phyloP scores from a whole-genome alignment of 1,139 yeast species.

The Zhuliangozyma blackwelliae region DNA sequence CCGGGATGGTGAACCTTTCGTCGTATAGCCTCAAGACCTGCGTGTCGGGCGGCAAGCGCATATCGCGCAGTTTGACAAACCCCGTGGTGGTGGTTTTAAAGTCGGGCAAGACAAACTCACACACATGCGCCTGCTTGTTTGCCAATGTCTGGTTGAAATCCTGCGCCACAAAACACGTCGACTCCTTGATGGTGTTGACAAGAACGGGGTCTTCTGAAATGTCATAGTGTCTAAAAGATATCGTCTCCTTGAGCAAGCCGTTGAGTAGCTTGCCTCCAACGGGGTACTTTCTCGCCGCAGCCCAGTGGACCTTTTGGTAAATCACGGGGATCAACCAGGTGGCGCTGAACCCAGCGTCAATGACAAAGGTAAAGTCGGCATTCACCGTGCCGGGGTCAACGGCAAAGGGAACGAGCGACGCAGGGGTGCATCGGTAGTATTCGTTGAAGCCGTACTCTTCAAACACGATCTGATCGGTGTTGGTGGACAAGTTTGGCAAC shows the following conservation, averaged over 20 bases:
- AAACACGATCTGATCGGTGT: constrained; percentile 87
- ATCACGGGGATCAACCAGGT: constrained; percentile 87
- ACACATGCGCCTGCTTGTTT: constrained; percentile 20
- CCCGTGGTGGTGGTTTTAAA: constrained; percentile 76
- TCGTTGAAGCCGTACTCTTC: constrained; percentile 86
- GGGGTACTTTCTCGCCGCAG: constrained; percentile 69
- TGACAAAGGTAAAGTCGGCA: constrained; percentile 65
- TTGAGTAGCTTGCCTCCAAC: constrained; percentile 85
- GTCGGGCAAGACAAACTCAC: constrained; percentile 83
- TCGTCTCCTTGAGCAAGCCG: constrained; percentile 75
- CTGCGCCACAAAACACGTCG: constrained; percentile 66
- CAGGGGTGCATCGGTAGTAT: constrained; percentile 58
- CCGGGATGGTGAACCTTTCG: constrained; percentile 87
- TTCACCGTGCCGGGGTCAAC: constrained; percentile 18
- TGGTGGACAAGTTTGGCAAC: constrained; percentile 75
- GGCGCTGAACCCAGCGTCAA: constrained; percentile 85
- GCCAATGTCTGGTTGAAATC: constrained; percentile 61
- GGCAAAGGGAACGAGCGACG: constrained; percentile 72
- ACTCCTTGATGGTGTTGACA: constrained; percentile 81
- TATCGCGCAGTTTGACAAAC: constrained; percentile 33
- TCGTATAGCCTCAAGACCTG: constrained; percentile 71
- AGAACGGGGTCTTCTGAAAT: constrained; percentile 87
- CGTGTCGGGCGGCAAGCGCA: constrained; percentile 31
- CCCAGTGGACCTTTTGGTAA: constrained; percentile 73
- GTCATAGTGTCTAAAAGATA: constrained; percentile 90